These are phyloP conservation scores for Geranium rotundifolium DNA, from an alignment of 345 rosid genomes.

Conservation along the genomic window DNA sequence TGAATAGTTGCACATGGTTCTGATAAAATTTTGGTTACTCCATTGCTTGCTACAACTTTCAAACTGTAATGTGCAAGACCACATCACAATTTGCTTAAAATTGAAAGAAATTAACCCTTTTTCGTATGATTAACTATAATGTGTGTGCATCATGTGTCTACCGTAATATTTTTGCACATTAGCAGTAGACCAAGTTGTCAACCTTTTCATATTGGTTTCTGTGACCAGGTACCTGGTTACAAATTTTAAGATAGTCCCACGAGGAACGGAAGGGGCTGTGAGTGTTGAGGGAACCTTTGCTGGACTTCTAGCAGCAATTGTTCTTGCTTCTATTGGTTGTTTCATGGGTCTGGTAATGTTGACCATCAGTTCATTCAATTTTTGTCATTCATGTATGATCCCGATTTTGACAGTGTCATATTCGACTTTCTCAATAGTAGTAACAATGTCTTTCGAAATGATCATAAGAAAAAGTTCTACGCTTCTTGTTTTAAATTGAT, in stretches of 20 bases:
- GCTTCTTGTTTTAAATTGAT: too few species aligned
- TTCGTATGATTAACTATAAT: too few species aligned
- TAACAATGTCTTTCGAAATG: too few species aligned
- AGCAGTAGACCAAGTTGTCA: background rate
- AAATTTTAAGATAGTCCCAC: constrained; percentile 72
- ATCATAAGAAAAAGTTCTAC: too few species aligned
- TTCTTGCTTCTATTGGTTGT: constrained; percentile 59
- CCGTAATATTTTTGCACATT: too few species aligned
- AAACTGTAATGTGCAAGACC: too few species aligned
- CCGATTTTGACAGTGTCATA: too few species aligned
- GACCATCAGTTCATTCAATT: background rate
- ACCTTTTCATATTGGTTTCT: background rate
- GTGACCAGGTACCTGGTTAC: constrained; percentile 67
- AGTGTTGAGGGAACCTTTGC: constrained; percentile 91
- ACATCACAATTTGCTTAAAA: background rate
- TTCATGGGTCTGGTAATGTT: constrained; percentile 57
- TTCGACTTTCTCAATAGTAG: too few species aligned
- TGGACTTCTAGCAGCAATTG: constrained; percentile 68
- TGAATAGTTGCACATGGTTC: background rate
- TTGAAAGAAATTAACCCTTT: too few species aligned
- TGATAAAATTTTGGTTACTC: background rate
- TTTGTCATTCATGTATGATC: too few species aligned
- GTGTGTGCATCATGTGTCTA: too few species aligned
- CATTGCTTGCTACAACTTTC: background rate
- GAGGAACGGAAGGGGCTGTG: constrained; percentile 96